A percentile compares a stretch with the other conserved stretches of the same genome.
Evolutionary conservation across 2,329 filamentous ascomycete genomes (phyloP).

Genomic region (Aspergillus alliaceus): DNA sequence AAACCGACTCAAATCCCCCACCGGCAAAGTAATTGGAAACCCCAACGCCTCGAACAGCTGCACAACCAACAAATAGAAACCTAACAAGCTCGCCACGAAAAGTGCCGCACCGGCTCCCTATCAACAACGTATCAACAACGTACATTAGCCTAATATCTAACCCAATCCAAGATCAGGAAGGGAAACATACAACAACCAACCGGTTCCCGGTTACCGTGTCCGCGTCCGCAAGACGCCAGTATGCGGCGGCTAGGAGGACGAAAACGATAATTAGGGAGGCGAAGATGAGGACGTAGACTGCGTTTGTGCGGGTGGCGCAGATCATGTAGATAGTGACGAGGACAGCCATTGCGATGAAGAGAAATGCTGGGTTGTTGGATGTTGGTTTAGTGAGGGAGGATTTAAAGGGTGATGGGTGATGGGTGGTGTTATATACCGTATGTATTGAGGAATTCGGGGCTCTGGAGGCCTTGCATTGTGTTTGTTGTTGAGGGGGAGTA

Average conservation of each 20-base stretch:
- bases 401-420: too few species aligned
- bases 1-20: conserved; percentile 28
- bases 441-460: conserved; percentile 23
- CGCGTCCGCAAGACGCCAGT: conserved; percentile 55
- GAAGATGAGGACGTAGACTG: conserved; percentile 71
- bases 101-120: conserved; percentile 14
- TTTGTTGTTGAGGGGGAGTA: conserved; percentile 27
- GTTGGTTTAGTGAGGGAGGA: not conserved
- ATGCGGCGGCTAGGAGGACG: conserved; percentile 58
- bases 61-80: conserved; percentile 56
- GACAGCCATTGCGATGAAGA: conserved; percentile 66
- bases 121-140: too few species aligned
- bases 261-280: conserved; percentile 61
- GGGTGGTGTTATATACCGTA: too few species aligned
- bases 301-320: conserved; percentile 69
- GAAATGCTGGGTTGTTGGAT: conserved; percentile 47
- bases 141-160: fast-evolving
- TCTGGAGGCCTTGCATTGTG: conserved; percentile 24
- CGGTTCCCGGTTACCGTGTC: conserved; percentile 17
- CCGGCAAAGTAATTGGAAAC: conserved; percentile 54
- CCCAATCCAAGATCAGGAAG: not conserved
- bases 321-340: conserved; percentile 67
- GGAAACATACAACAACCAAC: not conserved
- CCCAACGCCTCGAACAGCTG: conserved; percentile 56
- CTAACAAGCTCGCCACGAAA: conserved; percentile 50